Conservation (phyloP, 1,139 yeast genomes). For the Debaryomyces subglobosus region DNA sequence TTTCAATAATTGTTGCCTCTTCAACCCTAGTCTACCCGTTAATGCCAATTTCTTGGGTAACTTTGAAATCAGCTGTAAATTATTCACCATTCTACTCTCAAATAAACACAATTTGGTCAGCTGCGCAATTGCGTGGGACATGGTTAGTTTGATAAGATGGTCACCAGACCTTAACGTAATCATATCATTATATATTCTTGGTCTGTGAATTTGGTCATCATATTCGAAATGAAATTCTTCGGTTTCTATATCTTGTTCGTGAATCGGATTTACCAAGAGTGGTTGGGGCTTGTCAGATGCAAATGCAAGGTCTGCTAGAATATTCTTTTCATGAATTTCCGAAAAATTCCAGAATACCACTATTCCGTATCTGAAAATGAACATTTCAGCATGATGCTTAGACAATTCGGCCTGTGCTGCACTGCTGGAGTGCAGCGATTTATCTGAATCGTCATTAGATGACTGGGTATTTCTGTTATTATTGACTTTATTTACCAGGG, state of each 20-base stretch:
- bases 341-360: constrained; percentile 97
- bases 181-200: constrained; percentile 93
- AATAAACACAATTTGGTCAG: constrained; percentile 89
- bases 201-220: constrained; percentile 77
- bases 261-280: constrained; percentile 72
- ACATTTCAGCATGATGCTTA: constrained; percentile 85
- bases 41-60: constrained; percentile 88
- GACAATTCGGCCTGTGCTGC: constrained; percentile 45
- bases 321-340: constrained; percentile 88
- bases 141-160: constrained; percentile 86
- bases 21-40: constrained; percentile 82
- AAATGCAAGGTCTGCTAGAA: constrained; percentile 88
- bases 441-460: not conserved
- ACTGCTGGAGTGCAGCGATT: not conserved
- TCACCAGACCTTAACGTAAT: constrained; percentile 89
- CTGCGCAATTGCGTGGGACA: constrained; percentile 97
- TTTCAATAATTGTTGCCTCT: constrained; percentile 75
- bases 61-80: constrained; percentile 80
- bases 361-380: constrained; percentile 88
- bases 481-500: constrained; percentile 8
- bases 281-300: constrained; percentile 53
- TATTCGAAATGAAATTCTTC: constrained; percentile 95
- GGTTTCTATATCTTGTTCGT: constrained; percentile 89
- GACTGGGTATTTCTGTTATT: not conserved
- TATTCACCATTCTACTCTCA: constrained; percentile 87